Conservation (phyloP, 768 basidiomycete genomes). For the Harrya chromipes region DNA sequence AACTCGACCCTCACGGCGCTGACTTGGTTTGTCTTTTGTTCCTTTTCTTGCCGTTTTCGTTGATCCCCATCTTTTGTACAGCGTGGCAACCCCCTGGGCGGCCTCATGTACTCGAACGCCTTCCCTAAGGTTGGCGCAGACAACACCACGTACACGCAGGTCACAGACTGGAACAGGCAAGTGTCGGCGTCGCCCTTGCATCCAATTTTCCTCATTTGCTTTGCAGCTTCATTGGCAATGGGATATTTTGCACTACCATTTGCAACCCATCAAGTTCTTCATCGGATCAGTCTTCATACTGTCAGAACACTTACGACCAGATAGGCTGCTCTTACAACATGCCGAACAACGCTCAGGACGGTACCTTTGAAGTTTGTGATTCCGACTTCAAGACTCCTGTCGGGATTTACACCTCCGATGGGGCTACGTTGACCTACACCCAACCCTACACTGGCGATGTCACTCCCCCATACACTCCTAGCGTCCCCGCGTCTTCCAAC, state of each 20-base stretch:
- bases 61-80: constrained; percentile 23
- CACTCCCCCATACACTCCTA: constrained; percentile 40
- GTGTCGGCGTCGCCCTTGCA: constrained; percentile 13
- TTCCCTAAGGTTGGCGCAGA: constrained; percentile 41
- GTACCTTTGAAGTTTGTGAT: constrained; percentile 62
- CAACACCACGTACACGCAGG: constrained; percentile 47
- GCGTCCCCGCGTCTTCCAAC: constrained; percentile 42
- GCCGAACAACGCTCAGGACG: constrained; percentile 56
- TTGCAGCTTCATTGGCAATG: constrained; percentile 60
- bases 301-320: constrained; percentile 71
- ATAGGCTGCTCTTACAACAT: constrained; percentile 75
- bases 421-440: constrained; percentile 40
- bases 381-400: constrained; percentile 62
- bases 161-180: constrained; percentile 64
- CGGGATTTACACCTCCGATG: constrained; percentile 46
- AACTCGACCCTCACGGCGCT: constrained; percentile 75
- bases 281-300: constrained; percentile 42
- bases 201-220: not conserved
- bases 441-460: constrained; percentile 38
- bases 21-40: constrained; percentile 43
- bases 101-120: constrained; percentile 59
- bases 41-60: constrained; percentile 6
- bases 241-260: constrained; percentile 64
- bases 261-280: constrained; percentile 56
- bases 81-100: constrained; percentile 80